phyloP scores from a whole-genome alignment of 305 asterid species.

The Euphrasia arctica region DNA sequence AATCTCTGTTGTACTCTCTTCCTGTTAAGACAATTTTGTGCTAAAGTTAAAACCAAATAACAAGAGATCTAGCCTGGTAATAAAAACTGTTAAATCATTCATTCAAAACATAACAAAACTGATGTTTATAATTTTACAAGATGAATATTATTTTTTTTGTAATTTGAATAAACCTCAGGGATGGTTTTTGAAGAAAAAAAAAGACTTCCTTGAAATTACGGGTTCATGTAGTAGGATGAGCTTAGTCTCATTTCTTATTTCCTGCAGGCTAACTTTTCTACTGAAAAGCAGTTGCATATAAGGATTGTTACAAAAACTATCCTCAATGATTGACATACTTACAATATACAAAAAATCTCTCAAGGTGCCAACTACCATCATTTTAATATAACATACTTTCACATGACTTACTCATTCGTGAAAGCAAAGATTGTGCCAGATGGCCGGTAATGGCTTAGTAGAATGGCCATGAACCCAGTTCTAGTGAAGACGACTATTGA shows the following conservation, averaged over 20 bases:
- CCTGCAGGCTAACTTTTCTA: neutral
- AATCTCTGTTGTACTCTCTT: constrained; percentile 88
- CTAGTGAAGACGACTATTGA: constrained; percentile 92
- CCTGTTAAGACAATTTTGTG: constrained; percentile 43
- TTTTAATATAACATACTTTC: constrained; percentile 10
- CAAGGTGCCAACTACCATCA: neutral
- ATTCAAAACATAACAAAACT: too few species aligned
- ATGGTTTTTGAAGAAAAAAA: too few species aligned
- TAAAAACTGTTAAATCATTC: constrained; percentile 8
- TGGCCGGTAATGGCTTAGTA: constrained; percentile 93
- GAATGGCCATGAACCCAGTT: constrained; percentile 92
- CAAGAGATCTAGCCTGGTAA: neutral
- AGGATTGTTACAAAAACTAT: neutral
- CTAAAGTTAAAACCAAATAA: constrained; percentile 5
- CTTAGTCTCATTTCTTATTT: constrained; percentile 11
- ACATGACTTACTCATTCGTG: constrained; percentile 77
- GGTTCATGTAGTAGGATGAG: constrained; percentile 2
- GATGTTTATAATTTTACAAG: too few species aligned
- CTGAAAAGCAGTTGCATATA: constrained; percentile 7
- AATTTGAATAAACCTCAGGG: too few species aligned
- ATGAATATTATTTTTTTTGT: too few species aligned
- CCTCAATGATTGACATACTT: neutral
- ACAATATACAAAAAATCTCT: neutral
- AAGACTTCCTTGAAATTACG: neutral
- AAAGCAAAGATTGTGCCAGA: constrained; percentile 95